Evolutionary conservation across 768 basidiomycete genomes (phyloP).

Genomic region (Russula vinacea): DNA sequence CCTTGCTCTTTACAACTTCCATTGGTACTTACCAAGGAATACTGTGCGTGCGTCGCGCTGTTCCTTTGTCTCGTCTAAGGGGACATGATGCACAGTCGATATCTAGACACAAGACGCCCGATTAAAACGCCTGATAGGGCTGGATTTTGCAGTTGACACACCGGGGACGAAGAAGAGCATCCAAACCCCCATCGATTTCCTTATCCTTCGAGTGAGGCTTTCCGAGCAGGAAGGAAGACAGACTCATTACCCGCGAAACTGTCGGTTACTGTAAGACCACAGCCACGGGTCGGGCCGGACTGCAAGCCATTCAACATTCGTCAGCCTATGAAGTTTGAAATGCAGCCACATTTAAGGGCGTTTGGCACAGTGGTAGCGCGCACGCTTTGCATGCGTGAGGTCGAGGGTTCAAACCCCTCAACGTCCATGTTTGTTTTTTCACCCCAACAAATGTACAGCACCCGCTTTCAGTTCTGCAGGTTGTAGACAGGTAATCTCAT

Average conservation of each 20-base stretch:
- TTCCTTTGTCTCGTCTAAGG: constrained; percentile 66
- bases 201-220: background rate
- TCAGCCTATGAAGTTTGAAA: background rate
- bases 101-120: background rate
- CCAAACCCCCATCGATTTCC: constrained; percentile 55
- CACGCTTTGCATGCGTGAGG: constrained; percentile 33
- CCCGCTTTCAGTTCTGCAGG: too few relatives aligned
- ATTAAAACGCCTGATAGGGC: background rate
- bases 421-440: constrained; percentile 29
- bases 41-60: constrained; percentile 79
- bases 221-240: constrained; percentile 29
- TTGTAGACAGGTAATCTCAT: too few relatives aligned
- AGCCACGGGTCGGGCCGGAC: constrained; percentile 5
- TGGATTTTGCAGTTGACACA: constrained; percentile 34
- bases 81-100: constrained; percentile 47
- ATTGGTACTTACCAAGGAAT: constrained; percentile 88
- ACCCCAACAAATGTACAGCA: too few relatives aligned
- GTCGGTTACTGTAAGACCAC: background rate
- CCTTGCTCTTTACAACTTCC: constrained; percentile 73
- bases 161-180: constrained; percentile 58
- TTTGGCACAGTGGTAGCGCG: constrained; percentile 33
- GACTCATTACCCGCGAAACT: constrained; percentile 23
- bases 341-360: constrained; percentile 1
- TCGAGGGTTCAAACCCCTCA: constrained; percentile 32
- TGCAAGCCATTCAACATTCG: background rate